Percentiles rank a stretch among this genome's conserved stretches.
phyloP scores from a whole-genome alignment of 164 flowering plant species.

The Tinospora cordifolia region DNA sequence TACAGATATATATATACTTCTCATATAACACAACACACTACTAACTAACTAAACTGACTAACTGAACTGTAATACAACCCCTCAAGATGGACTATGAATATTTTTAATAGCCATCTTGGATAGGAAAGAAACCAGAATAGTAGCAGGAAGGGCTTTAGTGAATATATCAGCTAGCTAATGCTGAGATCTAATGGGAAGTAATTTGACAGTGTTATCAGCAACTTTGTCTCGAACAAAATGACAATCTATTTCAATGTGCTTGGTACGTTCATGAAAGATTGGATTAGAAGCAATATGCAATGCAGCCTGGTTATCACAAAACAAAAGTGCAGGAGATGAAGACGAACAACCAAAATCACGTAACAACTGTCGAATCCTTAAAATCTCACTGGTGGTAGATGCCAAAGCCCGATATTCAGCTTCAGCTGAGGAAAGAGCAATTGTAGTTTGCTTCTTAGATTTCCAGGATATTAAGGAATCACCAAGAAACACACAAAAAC shows the following conservation, averaged over 20 bases:
- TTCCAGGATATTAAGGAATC: slow-evolving; percentile 4
- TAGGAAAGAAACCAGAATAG: neutral
- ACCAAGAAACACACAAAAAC: slow-evolving; percentile 9
- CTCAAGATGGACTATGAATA: slow-evolving; percentile 2
- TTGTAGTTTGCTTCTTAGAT: slow-evolving; percentile 4
- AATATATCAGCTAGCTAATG: neutral
- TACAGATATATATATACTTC: no score
- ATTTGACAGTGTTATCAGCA: neutral
- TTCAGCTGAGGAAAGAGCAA: neutral
- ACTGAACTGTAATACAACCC: neutral
- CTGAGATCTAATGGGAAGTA: neutral
- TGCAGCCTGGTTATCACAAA: neutral
- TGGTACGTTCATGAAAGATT: no score
- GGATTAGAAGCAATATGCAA: neutral
- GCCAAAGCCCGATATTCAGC: slow-evolving; percentile 10
- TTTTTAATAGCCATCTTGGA: neutral
- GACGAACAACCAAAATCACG: neutral
- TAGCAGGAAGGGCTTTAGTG: no score
- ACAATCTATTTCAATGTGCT: no score
- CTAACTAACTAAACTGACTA: no score
- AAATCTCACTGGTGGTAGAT: neutral
- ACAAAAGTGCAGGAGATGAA: neutral
- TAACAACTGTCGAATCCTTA: neutral
- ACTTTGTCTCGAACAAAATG: neutral
- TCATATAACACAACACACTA: no score